A percentile compares a stretch with the other conserved stretches of the same genome.
Conservation (phyloP, 768 basidiomycete genomes). For the Cyathus striatus region DNA sequence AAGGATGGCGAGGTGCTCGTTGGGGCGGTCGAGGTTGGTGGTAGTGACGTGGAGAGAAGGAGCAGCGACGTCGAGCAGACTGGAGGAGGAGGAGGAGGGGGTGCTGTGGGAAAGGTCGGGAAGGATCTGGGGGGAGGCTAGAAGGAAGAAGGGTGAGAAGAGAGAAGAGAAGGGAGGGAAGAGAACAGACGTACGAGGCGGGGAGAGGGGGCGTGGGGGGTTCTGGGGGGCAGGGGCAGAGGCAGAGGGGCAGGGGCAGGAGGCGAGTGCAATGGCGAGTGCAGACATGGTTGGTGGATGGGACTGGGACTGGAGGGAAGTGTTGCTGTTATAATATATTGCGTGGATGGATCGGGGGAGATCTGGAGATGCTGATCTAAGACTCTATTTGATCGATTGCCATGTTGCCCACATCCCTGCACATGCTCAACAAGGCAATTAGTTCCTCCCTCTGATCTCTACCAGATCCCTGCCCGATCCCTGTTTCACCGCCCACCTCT, state of each 20-base stretch:
- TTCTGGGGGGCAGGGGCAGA: not conserved
- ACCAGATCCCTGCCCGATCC: slow-evolving; percentile 4
- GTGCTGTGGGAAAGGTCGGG: slow-evolving; percentile 16
- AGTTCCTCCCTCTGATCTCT: too few species aligned
- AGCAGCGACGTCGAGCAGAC: slow-evolving; percentile 20
- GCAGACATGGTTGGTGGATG: slow-evolving; percentile 14
- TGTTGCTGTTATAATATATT: not conserved
- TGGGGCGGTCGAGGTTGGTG: slow-evolving; percentile 33
- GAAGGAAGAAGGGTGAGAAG: not conserved
- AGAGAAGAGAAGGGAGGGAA: slow-evolving; percentile 13
- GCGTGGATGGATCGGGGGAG: too few species aligned
- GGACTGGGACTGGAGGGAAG: slow-evolving; percentile 5
- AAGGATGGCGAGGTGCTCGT: slow-evolving; percentile 77
- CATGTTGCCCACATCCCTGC: too few species aligned
- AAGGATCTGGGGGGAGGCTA: slow-evolving; percentile 5
- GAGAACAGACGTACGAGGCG: slow-evolving; percentile 17
- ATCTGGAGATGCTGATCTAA: too few species aligned
- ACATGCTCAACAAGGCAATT: too few species aligned
- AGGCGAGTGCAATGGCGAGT: slow-evolving; percentile 16
- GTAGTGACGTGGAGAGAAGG: not conserved
- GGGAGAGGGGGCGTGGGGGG: slow-evolving; percentile 3
- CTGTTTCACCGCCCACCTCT: slow-evolving; percentile 11
- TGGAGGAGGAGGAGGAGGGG: slow-evolving; percentile 20
- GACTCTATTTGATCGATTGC: too few species aligned
- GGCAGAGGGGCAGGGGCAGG: slow-evolving; percentile 3